Evolutionary conservation across 306 rosid species (phyloP).

Genomic region (Quercus alba): DNA sequence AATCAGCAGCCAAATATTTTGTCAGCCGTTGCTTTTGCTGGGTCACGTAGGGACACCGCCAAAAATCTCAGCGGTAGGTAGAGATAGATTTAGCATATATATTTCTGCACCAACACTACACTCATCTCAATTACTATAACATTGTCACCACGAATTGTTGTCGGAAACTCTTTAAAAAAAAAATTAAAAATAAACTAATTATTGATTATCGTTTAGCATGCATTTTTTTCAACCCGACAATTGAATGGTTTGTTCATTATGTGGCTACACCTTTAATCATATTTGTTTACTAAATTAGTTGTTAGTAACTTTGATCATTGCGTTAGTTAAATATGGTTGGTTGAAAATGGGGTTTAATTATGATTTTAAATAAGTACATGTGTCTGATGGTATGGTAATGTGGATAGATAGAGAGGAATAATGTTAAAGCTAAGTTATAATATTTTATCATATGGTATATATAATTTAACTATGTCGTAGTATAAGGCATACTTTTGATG

Average conservation of each 20-base stretch:
- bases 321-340: slow-evolving; percentile 32
- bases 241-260: slow-evolving; percentile 36
- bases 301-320: slow-evolving; percentile 54
- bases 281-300: slow-evolving; percentile 16
- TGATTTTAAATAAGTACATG: slow-evolving; percentile 28
- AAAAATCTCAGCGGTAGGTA: slow-evolving; percentile 43
- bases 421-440: slow-evolving; percentile 9
- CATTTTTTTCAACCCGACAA: slow-evolving; percentile 37
- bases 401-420: slow-evolving; percentile 29
- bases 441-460: background rate
- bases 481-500: background rate
- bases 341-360: slow-evolving; percentile 11
- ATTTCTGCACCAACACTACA: slow-evolving; percentile 15
- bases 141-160: slow-evolving; percentile 52
- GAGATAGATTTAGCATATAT: slow-evolving; percentile 17
- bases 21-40: slow-evolving; percentile 25
- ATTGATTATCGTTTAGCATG: background rate
- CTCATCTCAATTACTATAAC: slow-evolving; percentile 13
- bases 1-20: slow-evolving; percentile 27
- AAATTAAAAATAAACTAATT: background rate
- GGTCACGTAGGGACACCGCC: slow-evolving; percentile 59
- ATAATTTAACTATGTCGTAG: background rate
- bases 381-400: slow-evolving; percentile 49
- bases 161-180: slow-evolving; percentile 34
- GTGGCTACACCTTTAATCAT: slow-evolving; percentile 53